Conservation (phyloP, 192 early-diverging fungal species). For the Globomyces pollinis-pini region DNA sequence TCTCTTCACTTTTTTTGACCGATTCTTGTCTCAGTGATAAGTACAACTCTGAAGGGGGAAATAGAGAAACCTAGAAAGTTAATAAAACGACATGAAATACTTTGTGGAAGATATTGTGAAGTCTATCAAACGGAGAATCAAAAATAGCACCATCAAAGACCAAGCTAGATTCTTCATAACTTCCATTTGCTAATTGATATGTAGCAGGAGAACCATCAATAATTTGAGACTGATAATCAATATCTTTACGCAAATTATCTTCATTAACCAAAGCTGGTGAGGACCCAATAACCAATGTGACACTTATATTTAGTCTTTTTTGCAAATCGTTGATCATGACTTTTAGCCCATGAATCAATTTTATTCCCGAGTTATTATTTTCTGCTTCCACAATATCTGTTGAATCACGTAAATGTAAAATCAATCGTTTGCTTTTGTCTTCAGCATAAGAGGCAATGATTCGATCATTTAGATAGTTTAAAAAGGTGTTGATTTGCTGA, state of each 20-base stretch:
- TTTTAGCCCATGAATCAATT: constrained; percentile 19
- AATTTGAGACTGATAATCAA: constrained; percentile 16
- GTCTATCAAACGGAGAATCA: constrained; percentile 26
- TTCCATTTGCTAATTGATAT: not conserved
- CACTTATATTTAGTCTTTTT: constrained; percentile 9
- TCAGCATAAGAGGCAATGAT: too few species aligned
- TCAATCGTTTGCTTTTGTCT: too few species aligned
- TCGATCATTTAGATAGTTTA: too few species aligned
- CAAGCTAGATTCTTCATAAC: constrained; percentile 4
- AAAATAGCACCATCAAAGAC: constrained; percentile 14
- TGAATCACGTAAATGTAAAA: too few species aligned
- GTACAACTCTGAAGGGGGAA: too few species aligned
- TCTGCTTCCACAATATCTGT: constrained; percentile 3
- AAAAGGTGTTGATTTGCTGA: too few species aligned
- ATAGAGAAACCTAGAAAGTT: too few species aligned
- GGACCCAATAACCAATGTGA: constrained; percentile 26
- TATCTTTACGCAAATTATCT: constrained; percentile 11
- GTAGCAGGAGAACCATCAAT: constrained; percentile 12
- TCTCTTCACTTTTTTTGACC: too few species aligned
- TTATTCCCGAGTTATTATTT: constrained; percentile 13
- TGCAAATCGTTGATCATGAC: constrained; percentile 16
- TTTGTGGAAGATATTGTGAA: too few species aligned
- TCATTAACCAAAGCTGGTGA: constrained; percentile 19
- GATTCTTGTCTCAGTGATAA: too few species aligned
- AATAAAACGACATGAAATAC: too few species aligned